Evolutionary conservation across 768 basidiomycete genomes (phyloP), one percentile per base, ranked within the genome.

Genomic region (Cyathus striatus): DNA sequence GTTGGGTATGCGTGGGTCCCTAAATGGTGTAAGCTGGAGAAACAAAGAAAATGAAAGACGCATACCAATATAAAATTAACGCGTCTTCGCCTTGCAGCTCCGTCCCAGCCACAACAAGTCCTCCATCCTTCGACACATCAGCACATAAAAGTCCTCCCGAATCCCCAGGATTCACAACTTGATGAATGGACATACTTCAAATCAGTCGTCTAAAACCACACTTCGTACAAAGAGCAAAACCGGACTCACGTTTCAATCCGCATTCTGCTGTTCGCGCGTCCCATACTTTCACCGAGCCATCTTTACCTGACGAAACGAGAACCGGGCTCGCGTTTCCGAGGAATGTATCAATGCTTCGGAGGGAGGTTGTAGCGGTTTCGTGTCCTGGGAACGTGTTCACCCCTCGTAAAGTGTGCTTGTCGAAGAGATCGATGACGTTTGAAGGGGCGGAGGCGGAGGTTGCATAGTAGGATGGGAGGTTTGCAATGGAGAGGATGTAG

Each of bases 1-100:
- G 2, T 68, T 71, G 7, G 90, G 80, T 42, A 81, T 78, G n/a
- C 93, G 79, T 16, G 85, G 84, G 59, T 97, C 93, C 90, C 90
- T 92, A 54, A 20, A 36, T 26, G 24, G 23, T 41, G 18, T 41
- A 12, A 16, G 21, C 36, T 22, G 9, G 23, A 30, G 17, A 13
- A 33, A 45, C 18, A 44, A 35, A 23, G 13, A 44, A 37, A 20
- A 38, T n/a, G 27, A 26, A 44, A 34, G 34, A n/a, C 30, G 44
- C 51, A 20, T 45, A 90, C 93, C 92, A 96, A 67, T 86, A 96
- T 2, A 90, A 50, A 32, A 96, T 81, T 6, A 80, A 69, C 1
- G 92, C 86, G 48, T 95, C 92, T 35, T 92, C 83, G 10, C 78
- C 79, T 46, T 83, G 76, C 16, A 93, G 61, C 49, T 88, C 90